These are phyloP conservation scores for Pseudocercospora crystallina DNA, from an alignment of 2,329 filamentous ascomycete genomes.

Conservation along the genomic window DNA sequence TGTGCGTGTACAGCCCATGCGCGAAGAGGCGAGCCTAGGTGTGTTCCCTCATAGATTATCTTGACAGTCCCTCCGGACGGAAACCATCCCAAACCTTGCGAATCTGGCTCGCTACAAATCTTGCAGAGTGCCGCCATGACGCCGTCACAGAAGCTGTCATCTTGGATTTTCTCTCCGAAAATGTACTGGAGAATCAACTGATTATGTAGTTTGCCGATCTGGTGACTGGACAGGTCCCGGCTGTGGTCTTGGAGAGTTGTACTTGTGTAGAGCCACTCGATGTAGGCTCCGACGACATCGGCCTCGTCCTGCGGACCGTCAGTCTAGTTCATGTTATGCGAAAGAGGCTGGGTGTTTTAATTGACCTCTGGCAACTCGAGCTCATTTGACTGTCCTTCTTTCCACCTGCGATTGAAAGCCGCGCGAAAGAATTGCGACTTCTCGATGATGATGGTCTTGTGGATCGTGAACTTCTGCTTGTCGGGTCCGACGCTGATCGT, in stretches of 20 bases:
- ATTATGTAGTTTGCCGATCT: too few relatives aligned
- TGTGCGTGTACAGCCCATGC: too few relatives aligned
- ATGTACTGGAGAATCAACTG: too few relatives aligned
- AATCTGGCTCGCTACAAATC: background rate
- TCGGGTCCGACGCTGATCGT: too few relatives aligned
- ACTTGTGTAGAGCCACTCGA: constrained; percentile 11
- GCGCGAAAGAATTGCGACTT: constrained; percentile 7
- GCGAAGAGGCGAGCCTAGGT: too few relatives aligned
- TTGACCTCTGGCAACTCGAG: constrained; percentile 10
- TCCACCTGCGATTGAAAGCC: constrained; percentile 12
- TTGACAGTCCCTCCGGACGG: background rate
- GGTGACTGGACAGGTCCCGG: too few relatives aligned
- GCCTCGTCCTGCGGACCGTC: too few relatives aligned
- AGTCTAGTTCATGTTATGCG: too few relatives aligned
- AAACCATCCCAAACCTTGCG: background rate
- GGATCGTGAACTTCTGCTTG: constrained; percentile 4
- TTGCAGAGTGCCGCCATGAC: background rate
- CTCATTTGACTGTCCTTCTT: constrained; percentile 3
- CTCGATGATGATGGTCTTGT: constrained; percentile 8
- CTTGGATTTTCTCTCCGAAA: constrained; percentile 14
- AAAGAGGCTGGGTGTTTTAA: too few relatives aligned
- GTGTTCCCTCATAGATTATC: background rate
- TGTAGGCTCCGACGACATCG: background rate
- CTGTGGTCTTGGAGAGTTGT: too few relatives aligned
- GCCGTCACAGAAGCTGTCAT: constrained; percentile 4